Conservation (phyloP, 2,329 filamentous ascomycete species). For the Colletotrichum sidae region DNA sequence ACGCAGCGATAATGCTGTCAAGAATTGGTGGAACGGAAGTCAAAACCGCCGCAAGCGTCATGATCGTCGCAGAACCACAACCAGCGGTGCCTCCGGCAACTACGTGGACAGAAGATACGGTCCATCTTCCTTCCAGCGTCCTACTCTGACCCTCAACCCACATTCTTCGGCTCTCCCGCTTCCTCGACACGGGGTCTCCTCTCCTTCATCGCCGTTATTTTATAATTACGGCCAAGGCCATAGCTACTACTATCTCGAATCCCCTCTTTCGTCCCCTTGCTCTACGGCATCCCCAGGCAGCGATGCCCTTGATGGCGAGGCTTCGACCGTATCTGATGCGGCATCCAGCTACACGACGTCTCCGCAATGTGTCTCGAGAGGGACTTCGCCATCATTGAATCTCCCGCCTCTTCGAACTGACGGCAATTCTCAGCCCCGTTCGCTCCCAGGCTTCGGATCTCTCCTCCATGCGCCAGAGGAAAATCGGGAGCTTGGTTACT, state of each 20-base stretch:
- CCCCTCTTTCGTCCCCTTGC: constrained; percentile 51
- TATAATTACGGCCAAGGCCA: constrained; percentile 37
- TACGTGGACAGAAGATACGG: constrained; percentile 38
- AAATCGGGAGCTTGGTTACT: constrained; percentile 24
- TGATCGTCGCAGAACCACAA: constrained; percentile 50
- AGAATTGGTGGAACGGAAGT: constrained; percentile 98
- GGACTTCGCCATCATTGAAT: constrained; percentile 52
- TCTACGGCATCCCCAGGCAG: constrained; percentile 63
- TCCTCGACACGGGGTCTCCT: constrained; percentile 33
- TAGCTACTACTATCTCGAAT: constrained; percentile 44
- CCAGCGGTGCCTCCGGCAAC: constrained; percentile 37
- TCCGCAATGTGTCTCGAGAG: constrained; percentile 53
- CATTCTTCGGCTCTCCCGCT: constrained; percentile 36
- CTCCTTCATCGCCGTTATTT: constrained; percentile 36
- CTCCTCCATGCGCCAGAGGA: constrained; percentile 32
- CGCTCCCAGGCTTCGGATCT: constrained; percentile 46
- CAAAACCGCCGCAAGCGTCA: constrained; percentile 80
- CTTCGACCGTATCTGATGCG: constrained; percentile 78
- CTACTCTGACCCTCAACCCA: constrained; percentile 45
- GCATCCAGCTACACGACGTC: constrained; percentile 73
- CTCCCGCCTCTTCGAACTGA: constrained; percentile 51
- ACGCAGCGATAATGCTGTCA: constrained; percentile 93
- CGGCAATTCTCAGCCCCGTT: constrained; percentile 25
- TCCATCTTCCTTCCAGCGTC: constrained; percentile 34
- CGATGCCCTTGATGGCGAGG: constrained; percentile 69